Conservation (phyloP, 257 asterid genomes). For the Anisodus tanguticus region DNA sequence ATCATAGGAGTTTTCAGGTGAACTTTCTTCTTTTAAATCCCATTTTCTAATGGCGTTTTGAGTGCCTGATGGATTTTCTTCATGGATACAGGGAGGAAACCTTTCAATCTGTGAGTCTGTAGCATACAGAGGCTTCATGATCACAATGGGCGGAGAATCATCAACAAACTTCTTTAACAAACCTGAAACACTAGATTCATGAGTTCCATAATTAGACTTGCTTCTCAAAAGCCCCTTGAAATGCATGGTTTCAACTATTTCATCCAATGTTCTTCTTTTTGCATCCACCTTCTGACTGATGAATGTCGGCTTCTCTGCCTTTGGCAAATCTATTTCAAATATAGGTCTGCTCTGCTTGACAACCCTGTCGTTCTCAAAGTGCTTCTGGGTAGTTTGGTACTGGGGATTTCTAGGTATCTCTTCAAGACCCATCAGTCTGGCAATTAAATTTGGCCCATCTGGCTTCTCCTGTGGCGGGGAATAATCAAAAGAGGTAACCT, state of each 20-base stretch:
- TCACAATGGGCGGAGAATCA: constrained; percentile 48
- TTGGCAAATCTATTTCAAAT: constrained; percentile 62
- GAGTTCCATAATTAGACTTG: constrained; percentile 30
- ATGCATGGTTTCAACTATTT: constrained; percentile 54
- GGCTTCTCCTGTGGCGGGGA: constrained; percentile 49
- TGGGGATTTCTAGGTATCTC: constrained; percentile 41
- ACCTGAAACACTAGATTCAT: constrained; percentile 32
- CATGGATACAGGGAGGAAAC: constrained; percentile 18
- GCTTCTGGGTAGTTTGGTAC: constrained; percentile 22
- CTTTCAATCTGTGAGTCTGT: constrained; percentile 3
- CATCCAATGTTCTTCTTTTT: constrained; percentile 51
- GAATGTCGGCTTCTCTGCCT: constrained; percentile 50
- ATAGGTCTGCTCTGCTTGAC: constrained; percentile 38
- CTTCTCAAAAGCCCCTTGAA: constrained; percentile 58
- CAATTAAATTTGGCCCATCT: constrained; percentile 60
- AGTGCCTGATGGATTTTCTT: constrained; percentile 16
- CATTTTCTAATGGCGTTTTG: background rate
- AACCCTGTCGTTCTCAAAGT: constrained; percentile 37
- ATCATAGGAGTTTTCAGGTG: background rate
- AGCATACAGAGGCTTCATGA: constrained; percentile 26
- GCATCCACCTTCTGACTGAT: constrained; percentile 45
- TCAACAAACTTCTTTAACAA: constrained; percentile 35
- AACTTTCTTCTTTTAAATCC: background rate
- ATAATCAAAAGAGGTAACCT: constrained; percentile 44
- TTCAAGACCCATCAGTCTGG: constrained; percentile 85